Evolutionary conservation across 2,329 filamentous ascomycete genomes (phyloP), one percentile per base, ranked within the genome.

Genomic region (Beauveria sp.): DNA sequence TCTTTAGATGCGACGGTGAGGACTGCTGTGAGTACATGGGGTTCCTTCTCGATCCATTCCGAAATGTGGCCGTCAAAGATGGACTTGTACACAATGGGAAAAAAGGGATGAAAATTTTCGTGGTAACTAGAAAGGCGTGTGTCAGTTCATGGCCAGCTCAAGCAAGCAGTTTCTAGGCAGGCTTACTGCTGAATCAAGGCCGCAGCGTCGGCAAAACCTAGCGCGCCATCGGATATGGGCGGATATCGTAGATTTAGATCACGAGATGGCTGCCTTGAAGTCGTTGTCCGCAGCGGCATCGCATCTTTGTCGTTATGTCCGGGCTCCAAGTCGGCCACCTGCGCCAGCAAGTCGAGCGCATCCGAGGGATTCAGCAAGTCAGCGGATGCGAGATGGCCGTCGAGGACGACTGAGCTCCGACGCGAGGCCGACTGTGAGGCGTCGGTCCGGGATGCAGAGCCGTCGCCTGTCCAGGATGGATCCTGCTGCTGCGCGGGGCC

Each of bases 1-100:
- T 91, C 87, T 71, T 89, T 88, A 8, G 87, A 88, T 4, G 86
- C 84, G 54, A 91, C 86, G 1, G 87, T 86, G 4, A 91, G 75
- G 3, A 90, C 84, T 0, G 87, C 87, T 0, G 87, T 90, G 18
- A 90, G 77, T 0, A 91, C 76, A 67, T 90, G 84, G 34, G 82
- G 85, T 67, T 90, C 87, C 30, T 82, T 81, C 2, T 78, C 76
- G 5, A 85, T 83, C 64, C 85, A 83, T 20, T 79, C 74, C 28
- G 81, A 75, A 10, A 89, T 71, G 61, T 81, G 74, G 16, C 74
- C 70, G 45, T 79, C 77, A 65, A 87, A 82, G 49, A 85, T 83
- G 64, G 81, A 79, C 43, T 78, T 77, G 10, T 86, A 84, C 0
- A 87, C 86, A 28, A 91, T 75, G 0, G 88, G 87, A 61, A 89